Conservation (phyloP, 306 rosid genomes). For the Vachellia pachyceras region DNA sequence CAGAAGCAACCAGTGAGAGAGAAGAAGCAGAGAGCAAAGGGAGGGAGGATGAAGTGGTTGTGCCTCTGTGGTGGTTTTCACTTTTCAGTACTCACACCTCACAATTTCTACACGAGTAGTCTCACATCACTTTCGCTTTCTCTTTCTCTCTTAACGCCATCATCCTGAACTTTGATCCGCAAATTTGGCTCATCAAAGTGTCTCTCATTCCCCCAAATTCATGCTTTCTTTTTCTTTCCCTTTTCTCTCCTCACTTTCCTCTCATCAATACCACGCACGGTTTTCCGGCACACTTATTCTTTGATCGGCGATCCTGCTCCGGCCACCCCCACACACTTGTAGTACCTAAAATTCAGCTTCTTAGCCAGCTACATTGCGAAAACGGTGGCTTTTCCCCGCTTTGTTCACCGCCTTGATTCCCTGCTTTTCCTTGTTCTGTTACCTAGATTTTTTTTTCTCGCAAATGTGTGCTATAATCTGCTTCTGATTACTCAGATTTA, state of each 20-base stretch:
- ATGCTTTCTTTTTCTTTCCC: conserved; percentile 27
- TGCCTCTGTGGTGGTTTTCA: background rate
- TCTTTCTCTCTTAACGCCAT: conserved; percentile 29
- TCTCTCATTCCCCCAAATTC: conserved; percentile 22
- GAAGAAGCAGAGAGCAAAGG: background rate
- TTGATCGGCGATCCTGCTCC: conserved; percentile 18
- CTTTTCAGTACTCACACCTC: background rate
- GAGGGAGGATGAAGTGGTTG: background rate
- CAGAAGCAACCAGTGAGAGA: background rate
- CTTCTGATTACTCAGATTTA: conserved; percentile 31
- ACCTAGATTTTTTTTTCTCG: background rate
- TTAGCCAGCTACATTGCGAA: background rate
- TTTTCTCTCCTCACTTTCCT: conserved; percentile 20
- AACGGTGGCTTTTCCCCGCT: background rate
- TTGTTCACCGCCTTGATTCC: background rate
- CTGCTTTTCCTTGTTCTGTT: background rate
- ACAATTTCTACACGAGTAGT: background rate
- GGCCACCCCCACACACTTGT: background rate
- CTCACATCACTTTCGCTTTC: background rate
- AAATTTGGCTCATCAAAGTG: conserved; percentile 46
- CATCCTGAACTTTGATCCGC: conserved; percentile 40
- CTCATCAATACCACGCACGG: conserved; percentile 7
- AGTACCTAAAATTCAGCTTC: background rate
- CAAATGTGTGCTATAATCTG: background rate
- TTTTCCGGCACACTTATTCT: conserved; percentile 33